Percentiles rank a stretch among this genome's conserved stretches.
phyloP scores from a whole-genome alignment of 495 filamentous ascomycete genomes.

The Tuber calosporum region DNA sequence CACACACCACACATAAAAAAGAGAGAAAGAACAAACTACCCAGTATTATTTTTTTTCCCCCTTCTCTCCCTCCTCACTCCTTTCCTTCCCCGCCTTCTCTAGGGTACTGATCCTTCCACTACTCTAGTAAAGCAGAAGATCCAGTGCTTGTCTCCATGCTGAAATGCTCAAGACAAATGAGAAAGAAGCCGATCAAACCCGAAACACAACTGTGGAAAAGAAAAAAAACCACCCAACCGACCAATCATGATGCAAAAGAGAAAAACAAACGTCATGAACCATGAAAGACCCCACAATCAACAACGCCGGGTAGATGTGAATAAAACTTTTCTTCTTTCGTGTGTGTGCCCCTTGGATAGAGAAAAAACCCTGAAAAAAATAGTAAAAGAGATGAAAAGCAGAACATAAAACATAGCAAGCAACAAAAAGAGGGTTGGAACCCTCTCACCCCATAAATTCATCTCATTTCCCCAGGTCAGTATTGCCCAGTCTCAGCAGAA shows the following conservation, averaged over 20 bases:
- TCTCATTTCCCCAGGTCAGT: conserved; percentile 43
- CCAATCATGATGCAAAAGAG: conserved; percentile 13
- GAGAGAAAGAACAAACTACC: conserved; percentile 29
- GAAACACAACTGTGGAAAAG: conserved; percentile 6
- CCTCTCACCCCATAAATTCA: conserved; percentile 26
- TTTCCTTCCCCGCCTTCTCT: neutral
- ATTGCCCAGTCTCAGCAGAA: conserved; percentile 47
- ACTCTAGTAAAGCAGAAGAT: neutral
- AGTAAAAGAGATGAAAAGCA: conserved; percentile 41
- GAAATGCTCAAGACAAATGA: conserved; percentile 1
- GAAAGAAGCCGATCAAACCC: conserved; percentile 2
- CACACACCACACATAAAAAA: conserved; percentile 7
- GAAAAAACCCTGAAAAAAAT: conserved; percentile 44
- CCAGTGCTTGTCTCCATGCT: conserved; percentile 2
- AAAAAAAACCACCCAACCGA: conserved; percentile 16
- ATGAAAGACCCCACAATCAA: conserved; percentile 35
- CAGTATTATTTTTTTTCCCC: conserved; percentile 20
- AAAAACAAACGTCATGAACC: conserved; percentile 31
- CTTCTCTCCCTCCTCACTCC: conserved; percentile 10
- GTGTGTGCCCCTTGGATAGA: conserved; percentile 18
- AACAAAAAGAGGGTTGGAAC: neutral
- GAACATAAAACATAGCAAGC: conserved; percentile 38
- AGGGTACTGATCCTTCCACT: neutral
- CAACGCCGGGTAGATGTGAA: conserved; percentile 38
- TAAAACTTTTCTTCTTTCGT: conserved; percentile 30